phyloP scores from a whole-genome alignment of 768 basidiomycete species.

The Trametes elegans region DNA sequence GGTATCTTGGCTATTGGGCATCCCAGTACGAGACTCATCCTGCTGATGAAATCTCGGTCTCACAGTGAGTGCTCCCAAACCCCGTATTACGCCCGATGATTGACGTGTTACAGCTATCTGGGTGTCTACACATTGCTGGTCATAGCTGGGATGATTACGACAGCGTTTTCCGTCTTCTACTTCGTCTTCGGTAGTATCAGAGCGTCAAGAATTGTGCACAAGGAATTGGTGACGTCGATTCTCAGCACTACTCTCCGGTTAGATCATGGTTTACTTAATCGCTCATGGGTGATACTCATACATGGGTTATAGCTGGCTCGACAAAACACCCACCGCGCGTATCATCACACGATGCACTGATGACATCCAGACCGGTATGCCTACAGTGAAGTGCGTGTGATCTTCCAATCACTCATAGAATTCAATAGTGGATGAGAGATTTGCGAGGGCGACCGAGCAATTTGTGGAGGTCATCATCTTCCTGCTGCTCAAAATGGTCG shows the following conservation, averaged over 20 bases:
- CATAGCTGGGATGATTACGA: constrained; percentile 9
- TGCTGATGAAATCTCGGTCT: constrained; percentile 14
- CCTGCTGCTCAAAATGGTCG: constrained; percentile 36
- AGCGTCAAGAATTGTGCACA: constrained; percentile 55
- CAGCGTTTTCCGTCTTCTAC: constrained; percentile 21
- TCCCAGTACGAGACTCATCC: constrained; percentile 22
- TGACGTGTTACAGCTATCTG: constrained; percentile 44
- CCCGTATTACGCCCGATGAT: background rate
- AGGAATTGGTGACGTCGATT: constrained; percentile 48
- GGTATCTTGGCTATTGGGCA: constrained; percentile 41
- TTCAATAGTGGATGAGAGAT: constrained; percentile 32
- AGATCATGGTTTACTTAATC: constrained; percentile 29
- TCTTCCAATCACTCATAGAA: background rate
- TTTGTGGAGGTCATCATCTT: constrained; percentile 35
- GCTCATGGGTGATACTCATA: constrained; percentile 42
- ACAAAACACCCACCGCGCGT: constrained; percentile 48
- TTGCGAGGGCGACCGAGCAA: constrained; percentile 29
- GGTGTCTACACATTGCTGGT: constrained; percentile 38
- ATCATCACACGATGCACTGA: constrained; percentile 33
- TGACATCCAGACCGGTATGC: constrained; percentile 18
- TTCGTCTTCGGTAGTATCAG: constrained; percentile 47
- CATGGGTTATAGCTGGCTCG: constrained; percentile 44
- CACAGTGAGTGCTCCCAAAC: constrained; percentile 13
- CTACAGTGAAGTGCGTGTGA: too few relatives aligned
- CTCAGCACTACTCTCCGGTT: constrained; percentile 59